Evolutionary conservation across 2,329 filamentous ascomycete species (phyloP).

Genomic region (Fusarium bulbicola): DNA sequence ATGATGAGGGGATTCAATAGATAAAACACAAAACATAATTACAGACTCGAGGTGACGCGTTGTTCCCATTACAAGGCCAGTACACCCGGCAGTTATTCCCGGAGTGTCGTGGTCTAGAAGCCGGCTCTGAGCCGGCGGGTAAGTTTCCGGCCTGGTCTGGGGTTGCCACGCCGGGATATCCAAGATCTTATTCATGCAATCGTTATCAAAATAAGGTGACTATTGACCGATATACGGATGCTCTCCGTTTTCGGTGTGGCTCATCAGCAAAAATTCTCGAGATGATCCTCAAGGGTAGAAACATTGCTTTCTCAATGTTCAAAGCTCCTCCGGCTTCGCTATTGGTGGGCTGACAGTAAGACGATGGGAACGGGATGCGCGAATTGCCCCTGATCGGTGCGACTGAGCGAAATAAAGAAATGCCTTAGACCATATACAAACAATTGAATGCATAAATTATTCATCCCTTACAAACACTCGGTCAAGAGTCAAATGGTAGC

Average conservation of each 20-base stretch:
- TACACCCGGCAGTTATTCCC: background rate
- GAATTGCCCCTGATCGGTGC: background rate
- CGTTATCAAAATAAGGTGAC: background rate
- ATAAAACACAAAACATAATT: background rate
- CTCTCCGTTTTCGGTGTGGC: slow-evolving; percentile 10
- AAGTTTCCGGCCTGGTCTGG: slow-evolving; percentile 7
- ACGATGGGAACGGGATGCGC: background rate
- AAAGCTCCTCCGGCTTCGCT: slow-evolving; percentile 29
- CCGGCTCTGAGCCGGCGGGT: slow-evolving; percentile 19
- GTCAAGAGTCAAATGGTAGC: slow-evolving; percentile 2
- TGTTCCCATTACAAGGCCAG: accelerated
- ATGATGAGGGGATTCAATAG: background rate
- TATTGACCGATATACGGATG: background rate
- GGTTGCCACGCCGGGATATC: background rate
- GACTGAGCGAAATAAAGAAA: background rate
- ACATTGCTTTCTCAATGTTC: background rate
- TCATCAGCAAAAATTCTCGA: background rate
- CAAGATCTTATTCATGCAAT: background rate
- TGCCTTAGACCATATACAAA: background rate
- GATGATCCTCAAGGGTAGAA: background rate
- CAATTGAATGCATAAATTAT: background rate
- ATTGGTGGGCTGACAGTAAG: slow-evolving; percentile 32
- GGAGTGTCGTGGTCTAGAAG: background rate
- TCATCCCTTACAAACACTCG: background rate
- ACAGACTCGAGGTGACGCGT: background rate